These are phyloP conservation scores for Lipomyces spencermartinsiae DNA, from an alignment of 805 yeast species.

Conservation along the genomic window DNA sequence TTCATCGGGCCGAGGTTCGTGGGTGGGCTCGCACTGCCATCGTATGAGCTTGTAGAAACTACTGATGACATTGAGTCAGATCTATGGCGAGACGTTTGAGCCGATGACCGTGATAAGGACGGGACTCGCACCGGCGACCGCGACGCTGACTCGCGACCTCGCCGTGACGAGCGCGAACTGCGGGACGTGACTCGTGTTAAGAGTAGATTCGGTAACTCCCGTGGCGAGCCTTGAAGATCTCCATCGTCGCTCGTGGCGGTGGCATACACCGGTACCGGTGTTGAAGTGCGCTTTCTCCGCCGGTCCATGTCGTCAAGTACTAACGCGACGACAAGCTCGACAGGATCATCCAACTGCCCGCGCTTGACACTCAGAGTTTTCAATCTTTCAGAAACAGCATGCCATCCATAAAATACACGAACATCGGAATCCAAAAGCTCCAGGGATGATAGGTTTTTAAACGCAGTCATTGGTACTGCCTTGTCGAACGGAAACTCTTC, in stretches of 20 bases:
- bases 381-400: conserved; percentile 58
- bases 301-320: conserved; percentile 59
- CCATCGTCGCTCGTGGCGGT: neutral
- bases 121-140: conserved; percentile 24
- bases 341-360: conserved; percentile 57
- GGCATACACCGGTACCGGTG: conserved; percentile 17
- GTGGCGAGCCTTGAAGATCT: conserved; percentile 5
- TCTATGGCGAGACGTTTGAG: conserved; percentile 1
- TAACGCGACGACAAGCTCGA: conserved; percentile 56
- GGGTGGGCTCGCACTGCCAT: conserved; percentile 38
- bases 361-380: conserved; percentile 62
- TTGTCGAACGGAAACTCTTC: conserved; percentile 77
- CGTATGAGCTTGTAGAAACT: conserved; percentile 40
- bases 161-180: conserved; percentile 19
- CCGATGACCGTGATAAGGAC: conserved; percentile 16
- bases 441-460: conserved; percentile 66
- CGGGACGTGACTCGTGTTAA: conserved; percentile 25
- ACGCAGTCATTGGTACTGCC: conserved; percentile 65
- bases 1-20: conserved; percentile 34
- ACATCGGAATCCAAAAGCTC: conserved; percentile 68
- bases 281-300: conserved; percentile 48
- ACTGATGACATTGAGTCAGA: conserved; percentile 22
- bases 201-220: conserved; percentile 10
- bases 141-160: conserved; percentile 10
- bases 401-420: conserved; percentile 72